Percentiles rank a stretch among this genome's conserved stretches.
phyloP scores from a whole-genome alignment of 2,329 filamentous ascomycete species.

The Calonectria pteridis region DNA sequence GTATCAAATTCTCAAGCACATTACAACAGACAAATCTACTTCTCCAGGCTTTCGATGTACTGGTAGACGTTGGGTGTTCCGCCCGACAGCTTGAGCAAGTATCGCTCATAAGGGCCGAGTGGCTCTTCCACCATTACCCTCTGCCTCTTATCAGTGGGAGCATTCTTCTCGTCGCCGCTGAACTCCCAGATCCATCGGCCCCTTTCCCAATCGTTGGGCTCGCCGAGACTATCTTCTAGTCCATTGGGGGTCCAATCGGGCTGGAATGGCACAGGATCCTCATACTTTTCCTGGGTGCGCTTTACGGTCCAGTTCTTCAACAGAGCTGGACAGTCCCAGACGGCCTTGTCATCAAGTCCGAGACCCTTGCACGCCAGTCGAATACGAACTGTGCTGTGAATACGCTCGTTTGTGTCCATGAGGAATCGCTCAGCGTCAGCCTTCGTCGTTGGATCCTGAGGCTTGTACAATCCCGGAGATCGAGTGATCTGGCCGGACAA shows the following conservation, averaged over 20 bases:
- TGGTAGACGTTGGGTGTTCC: constrained; percentile 58
- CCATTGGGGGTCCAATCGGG: constrained; percentile 48
- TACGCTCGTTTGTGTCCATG: constrained; percentile 65
- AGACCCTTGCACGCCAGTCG: constrained; percentile 64
- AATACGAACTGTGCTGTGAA: constrained; percentile 67
- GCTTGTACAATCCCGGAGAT: constrained; percentile 62
- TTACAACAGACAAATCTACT: background rate
- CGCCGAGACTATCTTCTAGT: constrained; percentile 38
- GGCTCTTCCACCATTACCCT: constrained; percentile 65
- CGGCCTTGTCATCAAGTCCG: constrained; percentile 59
- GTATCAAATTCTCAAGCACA: background rate
- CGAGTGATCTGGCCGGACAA: constrained; percentile 58
- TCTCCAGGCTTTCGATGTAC: constrained; percentile 51
- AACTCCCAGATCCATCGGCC: constrained; percentile 69
- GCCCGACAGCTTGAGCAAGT: constrained; percentile 59
- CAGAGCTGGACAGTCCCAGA: constrained; percentile 63
- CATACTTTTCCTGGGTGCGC: constrained; percentile 47
- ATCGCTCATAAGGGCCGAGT: constrained; percentile 65
- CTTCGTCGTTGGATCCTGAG: constrained; percentile 56
- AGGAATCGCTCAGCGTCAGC: constrained; percentile 55
- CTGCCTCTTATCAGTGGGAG: constrained; percentile 54
- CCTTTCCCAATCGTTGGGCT: constrained; percentile 43
- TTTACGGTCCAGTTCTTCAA: constrained; percentile 58
- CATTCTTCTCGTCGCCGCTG: constrained; percentile 56
- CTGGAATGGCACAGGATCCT: constrained; percentile 52